Evolutionary conservation across 2,329 filamentous ascomycete species (phyloP).

Genomic region (Camillea tinctor): DNA sequence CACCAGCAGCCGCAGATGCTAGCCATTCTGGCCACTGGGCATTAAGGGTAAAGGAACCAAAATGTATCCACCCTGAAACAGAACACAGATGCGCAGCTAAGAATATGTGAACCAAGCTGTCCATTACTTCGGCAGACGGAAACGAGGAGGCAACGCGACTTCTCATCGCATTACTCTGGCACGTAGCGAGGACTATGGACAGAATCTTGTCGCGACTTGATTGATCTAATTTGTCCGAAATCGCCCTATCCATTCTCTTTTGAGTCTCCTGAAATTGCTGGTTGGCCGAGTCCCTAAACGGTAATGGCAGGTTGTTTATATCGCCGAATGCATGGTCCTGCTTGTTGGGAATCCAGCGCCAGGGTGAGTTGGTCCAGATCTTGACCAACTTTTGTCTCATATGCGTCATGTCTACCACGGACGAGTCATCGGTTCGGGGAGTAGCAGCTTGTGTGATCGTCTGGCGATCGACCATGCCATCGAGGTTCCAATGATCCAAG

Average conservation of each 20-base stretch:
- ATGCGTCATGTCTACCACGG: constrained; percentile 39
- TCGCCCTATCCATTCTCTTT: constrained; percentile 38
- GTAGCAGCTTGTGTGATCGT: constrained; percentile 27
- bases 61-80: constrained; percentile 61
- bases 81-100: constrained; percentile 56
- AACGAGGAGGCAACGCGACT: constrained; percentile 59
- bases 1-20: constrained; percentile 58
- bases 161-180: constrained; percentile 48
- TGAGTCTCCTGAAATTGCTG: constrained; percentile 40
- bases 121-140: constrained; percentile 45
- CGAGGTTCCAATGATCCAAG: constrained; percentile 49
- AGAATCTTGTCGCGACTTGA: constrained; percentile 61
- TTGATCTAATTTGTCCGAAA: constrained; percentile 44
- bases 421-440: constrained; percentile 36
- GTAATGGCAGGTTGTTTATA: constrained; percentile 45
- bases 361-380: constrained; percentile 50
- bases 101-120: constrained; percentile 61
- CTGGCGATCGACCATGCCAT: constrained; percentile 32
- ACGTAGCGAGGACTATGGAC: constrained; percentile 61
- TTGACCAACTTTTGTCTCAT: constrained; percentile 48
- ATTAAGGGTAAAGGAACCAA: constrained; percentile 57
- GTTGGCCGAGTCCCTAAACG: constrained; percentile 37
- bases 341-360: constrained; percentile 48
- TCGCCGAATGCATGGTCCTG: constrained; percentile 45
- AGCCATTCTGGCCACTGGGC: constrained; percentile 58